phyloP scores from a whole-genome alignment of 1,139 yeast genomes.

The Geotrichum candidum region DNA sequence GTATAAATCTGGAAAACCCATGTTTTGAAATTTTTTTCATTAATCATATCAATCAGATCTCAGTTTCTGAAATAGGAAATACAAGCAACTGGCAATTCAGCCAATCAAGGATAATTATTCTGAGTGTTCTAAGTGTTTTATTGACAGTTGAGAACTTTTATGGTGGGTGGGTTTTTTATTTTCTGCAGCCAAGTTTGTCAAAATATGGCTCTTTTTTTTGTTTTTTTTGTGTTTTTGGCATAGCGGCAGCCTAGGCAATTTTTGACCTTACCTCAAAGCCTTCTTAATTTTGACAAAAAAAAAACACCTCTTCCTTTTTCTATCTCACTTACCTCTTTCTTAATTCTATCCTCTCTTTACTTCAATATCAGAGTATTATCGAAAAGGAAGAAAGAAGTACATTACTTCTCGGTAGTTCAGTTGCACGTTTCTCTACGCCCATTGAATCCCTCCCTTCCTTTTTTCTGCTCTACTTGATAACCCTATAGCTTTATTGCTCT shows the following conservation, averaged over 20 bases:
- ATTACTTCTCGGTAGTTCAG: neutral
- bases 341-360: neutral
- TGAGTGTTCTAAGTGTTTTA: no score
- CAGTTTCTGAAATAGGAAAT: neutral
- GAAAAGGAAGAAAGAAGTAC: neutral
- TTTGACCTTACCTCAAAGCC: neutral
- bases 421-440: neutral
- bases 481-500: neutral
- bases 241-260: neutral
- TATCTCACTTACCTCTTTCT: neutral
- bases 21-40: neutral
- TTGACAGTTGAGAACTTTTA: neutral
- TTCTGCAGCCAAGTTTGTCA: neutral
- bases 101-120: neutral
- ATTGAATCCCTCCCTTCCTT: neutral
- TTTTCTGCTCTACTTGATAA: neutral
- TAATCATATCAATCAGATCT: neutral
- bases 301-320: neutral
- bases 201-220: neutral
- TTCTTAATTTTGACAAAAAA: neutral
- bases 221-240: neutral
- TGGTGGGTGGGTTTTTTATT: neutral
- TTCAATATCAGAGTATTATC: neutral
- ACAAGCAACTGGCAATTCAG: neutral
- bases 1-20: neutral